These are phyloP conservation scores for Lactarius quietus DNA, from an alignment of 768 basidiomycete genomes.

Conservation along the genomic window DNA sequence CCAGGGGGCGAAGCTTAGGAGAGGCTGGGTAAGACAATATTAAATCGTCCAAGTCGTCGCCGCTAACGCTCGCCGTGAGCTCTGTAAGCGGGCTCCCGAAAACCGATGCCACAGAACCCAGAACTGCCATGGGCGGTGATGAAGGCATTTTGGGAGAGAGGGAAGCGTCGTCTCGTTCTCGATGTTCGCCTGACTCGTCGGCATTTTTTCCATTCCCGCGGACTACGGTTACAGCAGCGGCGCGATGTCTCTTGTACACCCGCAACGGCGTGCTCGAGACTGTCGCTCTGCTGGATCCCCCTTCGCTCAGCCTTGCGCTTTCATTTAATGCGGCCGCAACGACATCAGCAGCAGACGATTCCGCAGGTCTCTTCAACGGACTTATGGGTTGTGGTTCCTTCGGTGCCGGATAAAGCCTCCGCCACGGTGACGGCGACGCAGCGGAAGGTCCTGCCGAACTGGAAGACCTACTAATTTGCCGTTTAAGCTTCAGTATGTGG, in stretches of 20 bases:
- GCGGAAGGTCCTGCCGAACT: background rate
- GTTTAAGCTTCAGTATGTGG: slow-evolving; percentile 12
- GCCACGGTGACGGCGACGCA: background rate
- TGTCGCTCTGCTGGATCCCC: background rate
- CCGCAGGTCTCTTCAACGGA: background rate
- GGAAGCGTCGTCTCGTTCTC: background rate
- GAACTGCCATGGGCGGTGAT: slow-evolving; percentile 7
- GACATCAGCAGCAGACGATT: slow-evolving; percentile 14
- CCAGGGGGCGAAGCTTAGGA: background rate
- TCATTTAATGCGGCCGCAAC: slow-evolving; percentile 19
- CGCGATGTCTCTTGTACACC: slow-evolving; percentile 6
- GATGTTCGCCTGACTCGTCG: background rate
- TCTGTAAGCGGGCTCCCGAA: background rate
- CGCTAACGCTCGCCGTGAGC: background rate
- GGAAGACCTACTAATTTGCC: slow-evolving; percentile 1
- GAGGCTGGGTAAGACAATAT: slow-evolving; percentile 16
- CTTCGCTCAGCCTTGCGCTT: slow-evolving; percentile 5
- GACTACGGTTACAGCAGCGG: background rate
- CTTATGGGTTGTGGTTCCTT: background rate
- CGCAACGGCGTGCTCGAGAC: slow-evolving; percentile 10
- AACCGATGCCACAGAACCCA: background rate
- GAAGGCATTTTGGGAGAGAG: background rate
- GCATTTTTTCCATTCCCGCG: background rate
- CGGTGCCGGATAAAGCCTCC: background rate
- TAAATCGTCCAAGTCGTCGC: slow-evolving; percentile 17